Conservation (phyloP, 495 filamentous ascomycete species). For the Cenococcum geophilum region DNA sequence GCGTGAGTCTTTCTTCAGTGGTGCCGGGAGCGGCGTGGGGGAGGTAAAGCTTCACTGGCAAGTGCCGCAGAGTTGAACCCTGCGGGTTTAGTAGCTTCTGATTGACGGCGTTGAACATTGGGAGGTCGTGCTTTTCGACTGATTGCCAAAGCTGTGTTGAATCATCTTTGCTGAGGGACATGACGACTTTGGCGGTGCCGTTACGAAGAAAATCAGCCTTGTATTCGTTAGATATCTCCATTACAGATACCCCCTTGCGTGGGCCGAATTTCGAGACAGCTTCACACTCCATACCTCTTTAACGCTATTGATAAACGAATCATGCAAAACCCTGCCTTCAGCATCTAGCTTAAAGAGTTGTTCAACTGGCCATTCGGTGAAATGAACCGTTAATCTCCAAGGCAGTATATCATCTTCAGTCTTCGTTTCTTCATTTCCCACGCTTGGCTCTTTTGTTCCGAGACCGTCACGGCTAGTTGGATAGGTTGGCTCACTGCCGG, state of each 20-base stretch:
- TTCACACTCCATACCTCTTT: slow-evolving; percentile 59
- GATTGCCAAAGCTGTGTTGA: slow-evolving; percentile 81
- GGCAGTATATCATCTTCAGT: slow-evolving; percentile 45
- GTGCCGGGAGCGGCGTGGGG: slow-evolving; percentile 52
- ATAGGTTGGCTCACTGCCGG: slow-evolving; percentile 54
- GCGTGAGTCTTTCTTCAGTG: slow-evolving; percentile 37
- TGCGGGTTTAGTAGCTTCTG: slow-evolving; percentile 70
- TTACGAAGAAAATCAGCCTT: slow-evolving; percentile 86
- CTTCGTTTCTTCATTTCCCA: slow-evolving; percentile 2
- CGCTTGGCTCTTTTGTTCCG: slow-evolving; percentile 15
- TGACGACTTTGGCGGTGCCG: slow-evolving; percentile 85
- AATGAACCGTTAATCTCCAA: slow-evolving; percentile 67
- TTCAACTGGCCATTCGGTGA: slow-evolving; percentile 66
- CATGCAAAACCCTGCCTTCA: slow-evolving; percentile 57
- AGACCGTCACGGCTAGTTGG: slow-evolving; percentile 28
- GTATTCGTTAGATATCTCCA: slow-evolving; percentile 9
- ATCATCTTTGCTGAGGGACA: slow-evolving; percentile 84
- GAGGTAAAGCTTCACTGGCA: slow-evolving; percentile 83
- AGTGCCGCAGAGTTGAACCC: slow-evolving; percentile 63
- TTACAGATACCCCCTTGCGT: too few relatives aligned
- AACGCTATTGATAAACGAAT: slow-evolving; percentile 87
- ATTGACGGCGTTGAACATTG: slow-evolving; percentile 65
- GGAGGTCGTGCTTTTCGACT: slow-evolving; percentile 70
- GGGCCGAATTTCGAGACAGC: background rate
- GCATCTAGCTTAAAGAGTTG: slow-evolving; percentile 60